Evolutionary conservation across 768 basidiomycete species (phyloP), one percentile per base, ranked within the genome.

Genomic region (Amanita pallidorosea): DNA sequence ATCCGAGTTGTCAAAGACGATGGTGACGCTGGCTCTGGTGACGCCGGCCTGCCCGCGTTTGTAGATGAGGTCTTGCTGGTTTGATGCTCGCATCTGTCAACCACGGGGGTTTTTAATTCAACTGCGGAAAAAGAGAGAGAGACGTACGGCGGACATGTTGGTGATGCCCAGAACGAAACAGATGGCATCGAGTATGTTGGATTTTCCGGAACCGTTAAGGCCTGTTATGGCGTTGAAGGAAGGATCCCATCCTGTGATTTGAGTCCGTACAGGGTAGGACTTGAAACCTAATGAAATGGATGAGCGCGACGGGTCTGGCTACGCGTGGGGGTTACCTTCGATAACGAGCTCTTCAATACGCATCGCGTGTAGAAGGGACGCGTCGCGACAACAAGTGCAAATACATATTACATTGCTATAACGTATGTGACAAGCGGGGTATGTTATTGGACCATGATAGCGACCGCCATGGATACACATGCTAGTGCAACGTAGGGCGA

Each of bases 171-270:
- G 76, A 13, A 97, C 96, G 64, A 99, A 99, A 68, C 94, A 96
- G 67, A 98, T 98, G 53, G 96, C 94, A 72, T 99, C 96, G 55
- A 99, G 81, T 60, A 99, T 98, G 70, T 99, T 99, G 53, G 93
- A 96, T 72, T 99, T 98, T 58, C 95, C 95, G 0, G 92, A 95
- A 2, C 91, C 92, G 71, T 92, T 92, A 57, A 90, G 78, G 42
- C 94, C 94, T 4, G 92, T 96, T 67, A 99, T 98, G 4, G 96
- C 96, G 64, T 98, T 98, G 78, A 99, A 99, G 4, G 91, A 95
- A 5, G 89, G 69, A 63, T 98, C 95, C 92, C 96, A 99, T 54
- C 94, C 95, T 0, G 85, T 85, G 54, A 99, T 95, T 59, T 88
- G 88, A 0, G 96, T 97, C 45, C 95, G 80, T 25, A 94, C 92